Evolutionary conservation across 805 yeast species (phyloP), one percentile per base, ranked within the genome.

Genomic region (Monosporozyma aquatica): DNA sequence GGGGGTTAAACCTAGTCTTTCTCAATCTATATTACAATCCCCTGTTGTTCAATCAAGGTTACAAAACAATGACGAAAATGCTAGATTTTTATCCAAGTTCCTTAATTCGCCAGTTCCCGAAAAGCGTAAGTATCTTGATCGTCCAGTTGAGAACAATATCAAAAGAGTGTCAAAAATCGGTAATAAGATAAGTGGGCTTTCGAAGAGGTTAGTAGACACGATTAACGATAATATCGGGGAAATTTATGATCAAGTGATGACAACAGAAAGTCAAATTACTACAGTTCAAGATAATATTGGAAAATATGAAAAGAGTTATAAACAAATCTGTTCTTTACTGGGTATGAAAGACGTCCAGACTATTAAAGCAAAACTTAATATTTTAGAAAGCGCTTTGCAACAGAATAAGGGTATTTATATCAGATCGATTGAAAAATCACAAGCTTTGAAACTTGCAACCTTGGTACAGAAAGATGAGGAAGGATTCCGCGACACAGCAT

Each of bases 361-460:
- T 8, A 22, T 37, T 3, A 32, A 28, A 9, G 30, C 4, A 1
- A 10, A 25, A 6, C 24, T 42, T 5, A 21, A 4, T 1, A 18
- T 10, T 6, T 24, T 32, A n/a, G 17, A 41, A 22, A 7, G 21
- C 15, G 20, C 17, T 6, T 24, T 43, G 11, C 22, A 37, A 5
- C 28, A 36, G 3, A 27, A 37, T 6, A 32, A 37, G 25, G 13
- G 3, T 10, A 23, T 15, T 26, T 42, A 48, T 17, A 37, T 44
- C n/a, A 51, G 47, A 10, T 44, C 72, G 10, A 56, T 74, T 36
- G 89, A 82, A 56, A 70, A 83, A 38, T 66, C 80, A 1, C 89
- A 82, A 56, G 79, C 86, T 1, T 61, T 76, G 52, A 71, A 71
- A 47, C 54, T 78, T 46, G 85, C 84, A 0, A 68, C 71, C 44